Evolutionary conservation across 306 rosid genomes (phyloP), one percentile per base, ranked within the genome.

Genomic region (Dalbergia oliveri): DNA sequence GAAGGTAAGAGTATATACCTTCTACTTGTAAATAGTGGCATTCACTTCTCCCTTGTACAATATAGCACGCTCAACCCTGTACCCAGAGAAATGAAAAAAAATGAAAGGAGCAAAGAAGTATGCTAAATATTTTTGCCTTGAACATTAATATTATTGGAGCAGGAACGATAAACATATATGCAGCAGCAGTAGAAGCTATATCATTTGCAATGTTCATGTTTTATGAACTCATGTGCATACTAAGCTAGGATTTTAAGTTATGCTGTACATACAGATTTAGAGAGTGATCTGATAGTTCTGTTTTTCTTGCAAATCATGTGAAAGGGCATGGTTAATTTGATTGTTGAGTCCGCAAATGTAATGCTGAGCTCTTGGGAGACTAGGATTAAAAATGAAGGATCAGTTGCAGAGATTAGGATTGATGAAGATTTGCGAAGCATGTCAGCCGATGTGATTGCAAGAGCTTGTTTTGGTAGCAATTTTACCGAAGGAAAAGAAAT

Each of bases 381-480:
- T 33, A 87, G 51, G 83, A 35, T 94, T 18, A 84, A 86, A 69
- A 76, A 51, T 7, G 87, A 82, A 37, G 91, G 87, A 79, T 84
- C 49, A 51, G 64, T 31, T 59, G 70, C 81, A n/a, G 94, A 82
- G 16, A 80, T 92, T 9, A 85, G 73, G 41, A n/a, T 94, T 23
- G 91, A 89, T 80, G 85, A 82, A 0, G 87, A 88, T 79, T 51
- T 90, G 39, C 75, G 86, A 85, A 77, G 86, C 80, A 84, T 92
- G 83, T 94, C 90, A 0, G 94, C 88, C 0, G 91, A 89, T 56
- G 84, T 92, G 71, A 89, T 90, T 53, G 86, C 93, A 0, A 88
- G 79, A 72, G 88, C 94, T 16, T 92, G 90, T 77, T 91, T 94
- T 56, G 97, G 95, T 37, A 91, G 92, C 85, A 87, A 80, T 62